These are phyloP conservation scores for Arthroderma sp. DNA, from an alignment of 2,329 filamentous ascomycete species.

Conservation along the genomic window DNA sequence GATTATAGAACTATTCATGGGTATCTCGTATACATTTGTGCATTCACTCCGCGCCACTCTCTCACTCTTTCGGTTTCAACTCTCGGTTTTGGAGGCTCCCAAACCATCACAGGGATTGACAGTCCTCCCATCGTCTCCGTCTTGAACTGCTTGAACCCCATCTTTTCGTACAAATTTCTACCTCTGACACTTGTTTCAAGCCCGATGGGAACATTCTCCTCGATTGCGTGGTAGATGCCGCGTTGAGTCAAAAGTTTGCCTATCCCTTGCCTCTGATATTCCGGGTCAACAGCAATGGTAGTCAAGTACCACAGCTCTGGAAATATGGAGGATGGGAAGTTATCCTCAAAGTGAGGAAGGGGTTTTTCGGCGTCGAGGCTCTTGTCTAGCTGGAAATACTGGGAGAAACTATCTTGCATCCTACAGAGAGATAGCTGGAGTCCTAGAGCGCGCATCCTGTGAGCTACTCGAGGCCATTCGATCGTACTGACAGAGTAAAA, in stretches of 20 bases:
- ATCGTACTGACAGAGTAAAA: neutral
- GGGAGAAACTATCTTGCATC: neutral
- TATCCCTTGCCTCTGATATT: conserved; percentile 17
- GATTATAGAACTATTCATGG: no score
- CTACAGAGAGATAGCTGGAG: neutral
- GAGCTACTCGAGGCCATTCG: neutral
- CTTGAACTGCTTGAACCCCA: conserved; percentile 16
- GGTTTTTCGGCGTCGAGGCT: neutral
- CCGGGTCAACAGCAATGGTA: conserved; percentile 16
- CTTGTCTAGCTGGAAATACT: conserved; percentile 11
- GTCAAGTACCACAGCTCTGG: conserved; percentile 18
- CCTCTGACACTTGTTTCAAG: conserved; percentile 16
- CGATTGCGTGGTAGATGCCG: conserved; percentile 14
- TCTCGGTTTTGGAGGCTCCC: conserved; percentile 4
- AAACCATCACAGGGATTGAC: conserved; percentile 7
- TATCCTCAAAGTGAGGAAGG: neutral
- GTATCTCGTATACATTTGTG: no score
- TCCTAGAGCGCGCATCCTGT: neutral
- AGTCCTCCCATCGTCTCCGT: neutral
- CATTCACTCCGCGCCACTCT: neutral
- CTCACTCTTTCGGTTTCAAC: neutral
- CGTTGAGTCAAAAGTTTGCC: conserved; percentile 15
- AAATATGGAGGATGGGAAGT: conserved; percentile 13
- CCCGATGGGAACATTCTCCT: conserved; percentile 16
- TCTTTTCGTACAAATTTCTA: conserved; percentile 15